Evolutionary conservation across 805 yeast genomes (phyloP).

Genomic region (Ogataea pignaliae): DNA sequence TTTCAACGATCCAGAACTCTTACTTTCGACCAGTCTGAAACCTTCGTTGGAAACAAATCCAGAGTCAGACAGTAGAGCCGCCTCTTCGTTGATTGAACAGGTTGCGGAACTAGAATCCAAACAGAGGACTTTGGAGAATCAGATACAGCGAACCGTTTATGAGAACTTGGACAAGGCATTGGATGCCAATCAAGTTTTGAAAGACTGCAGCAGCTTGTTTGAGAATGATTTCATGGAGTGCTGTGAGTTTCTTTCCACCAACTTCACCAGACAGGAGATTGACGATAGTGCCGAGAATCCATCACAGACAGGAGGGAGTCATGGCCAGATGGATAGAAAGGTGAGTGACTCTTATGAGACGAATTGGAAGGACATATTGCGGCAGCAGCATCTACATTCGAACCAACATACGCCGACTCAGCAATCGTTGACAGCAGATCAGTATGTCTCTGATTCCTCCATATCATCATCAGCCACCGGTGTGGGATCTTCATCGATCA

Average conservation of each 20-base stretch:
- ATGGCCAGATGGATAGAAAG: background rate
- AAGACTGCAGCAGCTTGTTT: slow-evolving; percentile 32
- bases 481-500: slow-evolving; percentile 27
- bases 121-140: slow-evolving; percentile 43
- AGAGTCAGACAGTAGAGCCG: slow-evolving; percentile 16
- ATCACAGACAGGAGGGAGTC: background rate
- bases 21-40: slow-evolving; percentile 21
- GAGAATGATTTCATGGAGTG: slow-evolving; percentile 27
- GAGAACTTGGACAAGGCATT: slow-evolving; percentile 43
- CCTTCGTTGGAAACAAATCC: slow-evolving; percentile 21
- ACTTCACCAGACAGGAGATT: slow-evolving; percentile 25
- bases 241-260: slow-evolving; percentile 28
- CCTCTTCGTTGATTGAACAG: slow-evolving; percentile 51
- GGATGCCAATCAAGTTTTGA: slow-evolving; percentile 30
- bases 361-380: slow-evolving; percentile 20
- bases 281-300: background rate
- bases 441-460: background rate
- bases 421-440: slow-evolving; percentile 1
- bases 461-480: background rate
- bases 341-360: slow-evolving; percentile 9
- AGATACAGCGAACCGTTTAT: slow-evolving; percentile 38
- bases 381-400: slow-evolving; percentile 15
- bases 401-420: slow-evolving; percentile 7
- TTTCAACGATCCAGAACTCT: slow-evolving; percentile 29
- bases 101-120: slow-evolving; percentile 66